Percentiles rank a stretch among this genome's conserved stretches.
Evolutionary conservation across 1,139 yeast species (phyloP).

Genomic region (Lizanozyma gosingica): DNA sequence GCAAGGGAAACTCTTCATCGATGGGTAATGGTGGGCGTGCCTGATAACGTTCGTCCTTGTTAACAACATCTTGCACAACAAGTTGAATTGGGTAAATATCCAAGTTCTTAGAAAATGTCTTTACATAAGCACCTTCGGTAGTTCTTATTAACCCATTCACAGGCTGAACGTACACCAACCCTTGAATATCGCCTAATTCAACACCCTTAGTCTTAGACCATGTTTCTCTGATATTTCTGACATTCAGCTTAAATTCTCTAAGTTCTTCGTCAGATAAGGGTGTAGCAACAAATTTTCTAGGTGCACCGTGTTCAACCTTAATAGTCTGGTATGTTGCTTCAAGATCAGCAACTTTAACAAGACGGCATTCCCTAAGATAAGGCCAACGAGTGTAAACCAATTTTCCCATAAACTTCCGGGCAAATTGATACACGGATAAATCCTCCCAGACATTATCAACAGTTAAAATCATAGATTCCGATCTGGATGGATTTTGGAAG

Average conservation of each 20-base stretch:
- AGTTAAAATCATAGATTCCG: slow-evolving; percentile 69
- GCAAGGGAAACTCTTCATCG: slow-evolving; percentile 72
- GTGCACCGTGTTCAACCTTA: slow-evolving; percentile 22
- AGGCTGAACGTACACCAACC: slow-evolving; percentile 59
- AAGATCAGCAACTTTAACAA: slow-evolving; percentile 55
- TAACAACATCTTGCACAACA: slow-evolving; percentile 64
- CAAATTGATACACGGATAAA: slow-evolving; percentile 45
- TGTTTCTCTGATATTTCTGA: slow-evolving; percentile 21
- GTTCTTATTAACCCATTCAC: slow-evolving; percentile 75
- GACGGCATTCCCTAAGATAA: slow-evolving; percentile 70
- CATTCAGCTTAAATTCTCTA: slow-evolving; percentile 18
- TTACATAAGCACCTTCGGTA: slow-evolving; percentile 67
- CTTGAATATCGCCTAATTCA: slow-evolving; percentile 41
- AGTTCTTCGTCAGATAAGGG: slow-evolving; percentile 25
- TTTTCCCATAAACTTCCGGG: slow-evolving; percentile 49
- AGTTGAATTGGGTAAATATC: slow-evolving; percentile 68
- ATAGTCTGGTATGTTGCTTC: slow-evolving; percentile 37
- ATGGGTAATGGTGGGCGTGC: slow-evolving; percentile 74
- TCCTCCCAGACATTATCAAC: slow-evolving; percentile 45
- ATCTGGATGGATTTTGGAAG: slow-evolving; percentile 78
- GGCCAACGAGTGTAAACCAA: slow-evolving; percentile 84
- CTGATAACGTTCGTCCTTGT: slow-evolving; percentile 64
- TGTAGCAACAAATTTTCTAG: slow-evolving; percentile 24
- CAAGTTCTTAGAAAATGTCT: slow-evolving; percentile 46
- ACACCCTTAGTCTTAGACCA: slow-evolving; percentile 51